Percentiles rank a stretch among this genome's conserved stretches.
Evolutionary conservation across 2,329 filamentous ascomycete genomes (phyloP).

Genomic region (Colletotrichum echinochloae): DNA sequence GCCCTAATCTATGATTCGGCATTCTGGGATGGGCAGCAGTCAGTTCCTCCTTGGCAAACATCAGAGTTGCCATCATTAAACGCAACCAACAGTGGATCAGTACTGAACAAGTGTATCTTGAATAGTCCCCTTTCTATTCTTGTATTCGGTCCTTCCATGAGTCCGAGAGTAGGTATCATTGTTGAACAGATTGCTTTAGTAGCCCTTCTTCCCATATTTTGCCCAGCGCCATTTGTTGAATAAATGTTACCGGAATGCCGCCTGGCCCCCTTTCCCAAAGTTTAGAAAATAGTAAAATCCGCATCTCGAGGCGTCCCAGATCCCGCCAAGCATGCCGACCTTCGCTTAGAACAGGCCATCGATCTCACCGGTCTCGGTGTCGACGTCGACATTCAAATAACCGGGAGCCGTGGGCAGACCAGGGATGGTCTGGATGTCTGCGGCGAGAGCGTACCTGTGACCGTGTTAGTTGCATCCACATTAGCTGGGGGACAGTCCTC

Average conservation of each 20-base stretch:
- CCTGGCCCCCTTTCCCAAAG: conserved; percentile 17
- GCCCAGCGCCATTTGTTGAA: conserved; percentile 44
- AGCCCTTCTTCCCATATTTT: conserved; percentile 26
- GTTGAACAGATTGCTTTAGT: conserved; percentile 42
- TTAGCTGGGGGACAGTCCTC: background rate
- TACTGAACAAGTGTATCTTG: background rate
- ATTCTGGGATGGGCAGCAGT: background rate
- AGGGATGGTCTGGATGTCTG: conserved; percentile 98
- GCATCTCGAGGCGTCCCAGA: conserved; percentile 14
- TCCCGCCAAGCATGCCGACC: background rate
- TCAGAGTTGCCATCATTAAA: background rate
- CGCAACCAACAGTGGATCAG: background rate
- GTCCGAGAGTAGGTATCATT: conserved; percentile 41
- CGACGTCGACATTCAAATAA: conserved; percentile 92
- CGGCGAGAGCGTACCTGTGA: conserved; percentile 85
- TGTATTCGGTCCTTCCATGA: conserved; percentile 19
- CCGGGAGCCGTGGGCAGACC: conserved; percentile 94
- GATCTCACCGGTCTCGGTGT: conserved; percentile 85
- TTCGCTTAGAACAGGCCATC: conserved; percentile 83
- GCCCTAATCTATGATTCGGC: background rate
- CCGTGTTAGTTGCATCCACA: conserved; percentile 50
- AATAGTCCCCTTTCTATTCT: conserved; percentile 29
- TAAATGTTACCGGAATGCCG: conserved; percentile 40
- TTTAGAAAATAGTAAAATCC: conserved; percentile 6
- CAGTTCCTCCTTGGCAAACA: background rate